A percentile compares a stretch with the other conserved stretches of the same genome.
phyloP scores from a whole-genome alignment of 2,329 filamentous ascomycete genomes.

The Fusarium mundagurra region DNA sequence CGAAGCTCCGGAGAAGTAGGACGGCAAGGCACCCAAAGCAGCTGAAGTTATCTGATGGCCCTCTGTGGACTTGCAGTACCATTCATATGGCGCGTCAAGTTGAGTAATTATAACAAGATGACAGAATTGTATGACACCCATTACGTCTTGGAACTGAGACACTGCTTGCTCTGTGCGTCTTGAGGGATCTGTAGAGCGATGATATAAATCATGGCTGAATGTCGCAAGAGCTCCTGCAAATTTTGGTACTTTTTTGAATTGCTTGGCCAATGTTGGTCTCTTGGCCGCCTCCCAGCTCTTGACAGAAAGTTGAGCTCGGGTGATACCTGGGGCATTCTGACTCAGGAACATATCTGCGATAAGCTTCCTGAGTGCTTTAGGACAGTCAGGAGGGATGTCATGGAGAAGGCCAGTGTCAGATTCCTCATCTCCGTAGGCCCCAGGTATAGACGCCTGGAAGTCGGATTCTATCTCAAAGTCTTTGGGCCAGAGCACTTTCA shows the following conservation, averaged over 20 bases:
- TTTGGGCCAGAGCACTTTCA: background rate
- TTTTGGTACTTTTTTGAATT: background rate
- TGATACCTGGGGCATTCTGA: background rate
- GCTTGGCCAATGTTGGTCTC: background rate
- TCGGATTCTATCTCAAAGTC: background rate
- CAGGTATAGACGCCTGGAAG: background rate
- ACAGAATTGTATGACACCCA: background rate
- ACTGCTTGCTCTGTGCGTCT: background rate
- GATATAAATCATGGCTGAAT: background rate
- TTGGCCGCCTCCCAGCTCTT: background rate
- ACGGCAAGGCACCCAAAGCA: background rate
- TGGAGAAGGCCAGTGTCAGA: background rate
- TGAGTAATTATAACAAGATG: constrained; percentile 1
- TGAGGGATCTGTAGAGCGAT: background rate
- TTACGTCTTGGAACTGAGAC: background rate
- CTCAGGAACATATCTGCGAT: background rate
- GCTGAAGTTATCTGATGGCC: background rate
- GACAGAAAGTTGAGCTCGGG: background rate
- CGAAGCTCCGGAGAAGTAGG: background rate
- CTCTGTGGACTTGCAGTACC: constrained; percentile 1
- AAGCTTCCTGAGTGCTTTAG: background rate
- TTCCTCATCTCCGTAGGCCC: background rate
- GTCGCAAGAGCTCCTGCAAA: background rate
- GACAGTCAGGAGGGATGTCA: background rate
- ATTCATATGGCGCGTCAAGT: background rate